Evolutionary conservation across 1,139 yeast genomes (phyloP).

Genomic region (Dujonia santamariae): DNA sequence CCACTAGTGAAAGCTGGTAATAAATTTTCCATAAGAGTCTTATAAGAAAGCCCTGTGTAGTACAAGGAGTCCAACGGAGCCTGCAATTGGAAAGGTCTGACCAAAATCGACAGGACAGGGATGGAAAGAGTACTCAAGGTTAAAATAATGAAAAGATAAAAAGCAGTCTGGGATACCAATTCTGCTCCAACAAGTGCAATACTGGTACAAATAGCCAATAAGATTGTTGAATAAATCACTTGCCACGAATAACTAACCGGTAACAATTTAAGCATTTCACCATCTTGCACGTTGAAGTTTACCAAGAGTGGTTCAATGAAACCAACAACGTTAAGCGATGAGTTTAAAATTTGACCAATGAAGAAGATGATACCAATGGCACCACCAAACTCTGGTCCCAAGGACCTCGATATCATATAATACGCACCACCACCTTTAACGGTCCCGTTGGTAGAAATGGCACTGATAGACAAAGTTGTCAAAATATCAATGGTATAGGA

Average conservation of each 20-base stretch:
- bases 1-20: constrained; percentile 80
- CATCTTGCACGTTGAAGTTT: constrained; percentile 59
- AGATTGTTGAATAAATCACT: constrained; percentile 59
- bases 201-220: constrained; percentile 69
- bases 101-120: constrained; percentile 72
- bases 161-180: constrained; percentile 81
- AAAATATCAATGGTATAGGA: constrained; percentile 65
- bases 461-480: constrained; percentile 72
- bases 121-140: constrained; percentile 75
- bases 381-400: constrained; percentile 85
- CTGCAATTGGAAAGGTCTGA: constrained; percentile 45
- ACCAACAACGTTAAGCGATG: constrained; percentile 79
- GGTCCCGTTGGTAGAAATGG: constrained; percentile 79
- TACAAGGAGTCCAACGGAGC: constrained; percentile 44
- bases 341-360: constrained; percentile 71
- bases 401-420: constrained; percentile 73
- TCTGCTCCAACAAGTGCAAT: constrained; percentile 82
- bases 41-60: constrained; percentile 75
- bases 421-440: constrained; percentile 86
- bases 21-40: constrained; percentile 61
- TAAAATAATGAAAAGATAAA: constrained; percentile 65
- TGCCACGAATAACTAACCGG: constrained; percentile 57
- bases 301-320: constrained; percentile 69
- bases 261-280: constrained; percentile 49
- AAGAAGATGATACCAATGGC: constrained; percentile 77